Evolutionary conservation across 202 grass and related monocot species (phyloP).

Genomic region (Alloteropsis angusta): DNA sequence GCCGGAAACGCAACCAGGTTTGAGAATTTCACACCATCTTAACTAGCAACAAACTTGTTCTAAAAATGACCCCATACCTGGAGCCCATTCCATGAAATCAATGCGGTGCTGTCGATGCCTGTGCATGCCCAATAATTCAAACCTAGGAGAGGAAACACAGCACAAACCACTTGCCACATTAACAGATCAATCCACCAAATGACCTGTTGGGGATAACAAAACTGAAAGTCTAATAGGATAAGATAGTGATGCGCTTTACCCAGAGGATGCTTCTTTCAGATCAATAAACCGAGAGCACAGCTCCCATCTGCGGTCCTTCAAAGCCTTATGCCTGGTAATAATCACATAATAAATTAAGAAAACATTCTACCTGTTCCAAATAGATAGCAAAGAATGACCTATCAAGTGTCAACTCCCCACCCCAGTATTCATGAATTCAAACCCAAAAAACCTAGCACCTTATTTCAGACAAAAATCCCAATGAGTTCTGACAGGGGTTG

Average conservation of each 20-base stretch:
- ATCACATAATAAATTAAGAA: background rate
- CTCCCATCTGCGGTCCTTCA: conserved; percentile 74
- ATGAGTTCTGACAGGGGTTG: background rate
- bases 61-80: conserved; percentile 40
- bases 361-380: background rate
- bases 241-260: conserved; percentile 23
- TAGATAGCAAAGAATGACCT: background rate
- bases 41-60: background rate
- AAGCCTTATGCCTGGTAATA: conserved; percentile 62
- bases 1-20: background rate
- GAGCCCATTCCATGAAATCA: conserved; percentile 97
- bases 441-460: background rate
- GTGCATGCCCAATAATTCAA: conserved; percentile 85
- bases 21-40: background rate
- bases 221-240: background rate
- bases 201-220: background rate
- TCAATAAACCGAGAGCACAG: conserved; percentile 77
- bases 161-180: background rate
- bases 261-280: conserved; percentile 72
- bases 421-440: background rate
- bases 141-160: conserved; percentile 28
- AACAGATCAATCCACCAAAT: background rate
- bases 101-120: conserved; percentile 66
- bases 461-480: background rate
- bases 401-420: background rate